Conservation (phyloP, 2,329 filamentous ascomycete genomes). For the Fusarium euwallaceae region DNA sequence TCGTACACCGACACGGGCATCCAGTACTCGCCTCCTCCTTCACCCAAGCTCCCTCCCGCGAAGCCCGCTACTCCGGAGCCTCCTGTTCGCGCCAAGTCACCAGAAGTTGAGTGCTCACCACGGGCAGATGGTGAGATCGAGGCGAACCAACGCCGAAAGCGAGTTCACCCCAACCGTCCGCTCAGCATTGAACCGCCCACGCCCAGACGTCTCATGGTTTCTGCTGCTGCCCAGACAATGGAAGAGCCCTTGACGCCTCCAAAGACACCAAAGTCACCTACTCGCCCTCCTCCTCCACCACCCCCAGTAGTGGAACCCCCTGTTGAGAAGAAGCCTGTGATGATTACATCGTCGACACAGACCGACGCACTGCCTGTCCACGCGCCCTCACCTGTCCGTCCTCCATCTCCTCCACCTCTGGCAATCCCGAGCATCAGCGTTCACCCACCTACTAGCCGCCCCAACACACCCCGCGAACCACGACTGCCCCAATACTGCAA, state of each 20-base stretch:
- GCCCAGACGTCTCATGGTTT: conserved; percentile 68
- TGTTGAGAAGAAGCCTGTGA: conserved; percentile 52
- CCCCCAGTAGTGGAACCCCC: conserved; percentile 50
- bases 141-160: conserved; percentile 80
- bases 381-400: conserved; percentile 8
- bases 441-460: conserved; percentile 86
- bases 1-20: conserved; percentile 80
- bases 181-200: conserved; percentile 61
- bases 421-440: conserved; percentile 89
- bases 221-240: conserved; percentile 72
- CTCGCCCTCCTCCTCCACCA: conserved; percentile 56
- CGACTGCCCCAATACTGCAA: conserved; percentile 85
- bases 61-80: conserved; percentile 61
- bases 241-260: conserved; percentile 75
- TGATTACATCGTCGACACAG: conserved; percentile 72
- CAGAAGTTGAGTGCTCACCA: conserved; percentile 58
- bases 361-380: conserved; percentile 58
- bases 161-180: conserved; percentile 68
- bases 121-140: conserved; percentile 72
- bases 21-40: conserved; percentile 88
- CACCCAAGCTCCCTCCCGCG: conserved; percentile 66
- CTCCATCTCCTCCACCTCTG: conserved; percentile 56
- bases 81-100: conserved; percentile 52
- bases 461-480: conserved; percentile 81
- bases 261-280: conserved; percentile 71